Conservation (phyloP, 2,329 filamentous ascomycete genomes). For the Pseudopyrenochaeta lycopersici region DNA sequence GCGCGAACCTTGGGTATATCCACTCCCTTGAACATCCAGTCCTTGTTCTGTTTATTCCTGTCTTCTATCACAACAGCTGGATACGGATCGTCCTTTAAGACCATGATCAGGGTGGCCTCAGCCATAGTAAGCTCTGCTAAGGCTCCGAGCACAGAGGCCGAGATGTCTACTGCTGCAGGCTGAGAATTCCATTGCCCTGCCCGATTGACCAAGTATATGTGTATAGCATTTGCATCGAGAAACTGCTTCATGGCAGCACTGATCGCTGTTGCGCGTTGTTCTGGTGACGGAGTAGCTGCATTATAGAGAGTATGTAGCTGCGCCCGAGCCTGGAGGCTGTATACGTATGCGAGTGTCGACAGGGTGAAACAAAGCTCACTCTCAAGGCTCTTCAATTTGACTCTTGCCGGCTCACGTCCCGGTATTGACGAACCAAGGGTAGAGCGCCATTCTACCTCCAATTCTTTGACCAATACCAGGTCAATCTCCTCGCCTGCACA, state of each 20-base stretch:
- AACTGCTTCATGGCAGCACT: slow-evolving; percentile 79
- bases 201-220: slow-evolving; percentile 73
- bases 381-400: slow-evolving; percentile 77
- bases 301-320: slow-evolving; percentile 79
- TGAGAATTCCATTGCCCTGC: slow-evolving; percentile 53
- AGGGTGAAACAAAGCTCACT: slow-evolving; percentile 85
- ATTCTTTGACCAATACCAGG: slow-evolving; percentile 70
- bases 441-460: slow-evolving; percentile 82
- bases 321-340: slow-evolving; percentile 76
- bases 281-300: slow-evolving; percentile 60
- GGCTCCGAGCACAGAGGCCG: slow-evolving; percentile 54
- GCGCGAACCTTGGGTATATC: slow-evolving; percentile 89
- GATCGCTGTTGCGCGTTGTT: slow-evolving; percentile 75
- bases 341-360: slow-evolving; percentile 77
- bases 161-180: slow-evolving; percentile 52
- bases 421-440: slow-evolving; percentile 72
- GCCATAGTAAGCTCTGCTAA: slow-evolving; percentile 74
- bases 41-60: slow-evolving; percentile 82
- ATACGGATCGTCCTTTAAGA: slow-evolving; percentile 95
- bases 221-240: slow-evolving; percentile 79
- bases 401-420: slow-evolving; percentile 68
- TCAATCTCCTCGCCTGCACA: slow-evolving; percentile 70
- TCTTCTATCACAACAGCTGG: slow-evolving; percentile 82
- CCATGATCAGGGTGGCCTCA: slow-evolving; percentile 88
- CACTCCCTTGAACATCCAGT: slow-evolving; percentile 96